A percentile compares a stretch with the other conserved stretches of the same genome.
These are phyloP conservation scores for Raffaelea albimanens DNA, from an alignment of 2,329 filamentous ascomycete species.

Conservation along the genomic window DNA sequence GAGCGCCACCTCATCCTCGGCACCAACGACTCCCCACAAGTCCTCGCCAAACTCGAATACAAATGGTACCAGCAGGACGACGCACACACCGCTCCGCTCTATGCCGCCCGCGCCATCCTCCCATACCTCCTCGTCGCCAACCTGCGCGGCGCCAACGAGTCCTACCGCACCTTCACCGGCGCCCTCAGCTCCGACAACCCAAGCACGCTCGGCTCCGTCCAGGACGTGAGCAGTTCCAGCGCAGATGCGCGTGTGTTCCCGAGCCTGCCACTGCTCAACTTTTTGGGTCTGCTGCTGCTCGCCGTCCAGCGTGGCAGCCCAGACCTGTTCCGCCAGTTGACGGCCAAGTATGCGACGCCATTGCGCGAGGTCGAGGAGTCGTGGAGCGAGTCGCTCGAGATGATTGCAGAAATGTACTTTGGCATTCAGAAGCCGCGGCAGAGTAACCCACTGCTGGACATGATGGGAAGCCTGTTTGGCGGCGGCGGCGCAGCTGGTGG, in stretches of 20 bases:
- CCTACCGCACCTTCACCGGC: constrained; percentile 66
- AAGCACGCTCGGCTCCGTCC: constrained; percentile 51
- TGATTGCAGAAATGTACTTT: constrained; percentile 96
- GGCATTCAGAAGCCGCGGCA: constrained; percentile 79
- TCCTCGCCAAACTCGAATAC: constrained; percentile 78
- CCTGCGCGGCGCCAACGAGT: constrained; percentile 76
- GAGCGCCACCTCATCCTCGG: constrained; percentile 84
- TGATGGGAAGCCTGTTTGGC: constrained; percentile 94
- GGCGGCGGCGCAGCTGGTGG: constrained; percentile 50
- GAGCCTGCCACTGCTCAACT: constrained; percentile 88
- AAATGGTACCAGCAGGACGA: constrained; percentile 76
- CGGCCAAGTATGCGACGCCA: constrained; percentile 69
- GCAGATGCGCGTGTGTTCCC: constrained; percentile 78
- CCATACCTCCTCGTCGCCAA: constrained; percentile 90
- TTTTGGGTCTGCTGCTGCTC: constrained; percentile 74
- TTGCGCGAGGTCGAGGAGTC: constrained; percentile 60
- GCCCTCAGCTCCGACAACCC: constrained; percentile 47
- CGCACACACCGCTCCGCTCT: constrained; percentile 76
- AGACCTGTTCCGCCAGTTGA: constrained; percentile 76
- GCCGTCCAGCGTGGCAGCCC: constrained; percentile 68
- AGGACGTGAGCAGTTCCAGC: constrained; percentile 67
- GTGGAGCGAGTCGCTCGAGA: constrained; percentile 76
- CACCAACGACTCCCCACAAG: constrained; percentile 76
- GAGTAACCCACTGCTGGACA: constrained; percentile 89
- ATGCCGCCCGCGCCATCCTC: constrained; percentile 76